Evolutionary conservation across 176 grass and related monocot species (phyloP).

Genomic region (maize (Zea mays)): DNA sequence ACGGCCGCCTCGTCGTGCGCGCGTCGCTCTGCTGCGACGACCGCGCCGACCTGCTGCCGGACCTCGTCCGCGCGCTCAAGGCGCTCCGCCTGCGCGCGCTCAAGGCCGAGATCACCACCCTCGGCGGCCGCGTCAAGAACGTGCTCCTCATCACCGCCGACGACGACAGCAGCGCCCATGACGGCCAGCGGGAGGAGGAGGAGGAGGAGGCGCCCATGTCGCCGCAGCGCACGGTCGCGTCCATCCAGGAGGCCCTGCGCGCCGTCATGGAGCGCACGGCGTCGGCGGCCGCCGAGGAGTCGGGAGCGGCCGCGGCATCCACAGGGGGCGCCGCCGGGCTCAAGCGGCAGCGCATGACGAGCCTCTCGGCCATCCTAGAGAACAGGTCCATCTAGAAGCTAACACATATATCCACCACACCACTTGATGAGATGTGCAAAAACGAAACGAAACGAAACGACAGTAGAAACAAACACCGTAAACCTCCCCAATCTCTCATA

Average conservation of each 20-base stretch:
- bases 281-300: constrained; percentile 46
- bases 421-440: constrained; percentile 40
- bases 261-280: constrained; percentile 81
- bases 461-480: constrained; percentile 35
- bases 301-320: constrained; percentile 28
- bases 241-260: constrained; percentile 86
- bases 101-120: constrained; percentile 95
- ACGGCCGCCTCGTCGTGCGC: constrained; percentile 66
- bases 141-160: constrained; percentile 81
- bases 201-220: constrained; percentile 40
- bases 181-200: neutral
- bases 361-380: constrained; percentile 69
- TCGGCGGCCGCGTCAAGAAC: constrained; percentile 87
- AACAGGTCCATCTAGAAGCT: constrained; percentile 79
- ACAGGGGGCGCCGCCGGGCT: constrained; percentile 29
- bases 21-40: constrained; percentile 96
- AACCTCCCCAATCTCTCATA: constrained; percentile 38
- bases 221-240: constrained; percentile 60
- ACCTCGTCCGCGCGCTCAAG: constrained; percentile 91
- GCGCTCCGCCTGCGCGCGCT: constrained; percentile 77
- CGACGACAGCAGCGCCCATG: constrained; percentile 7
- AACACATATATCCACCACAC: constrained; percentile 4
- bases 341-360: constrained; percentile 91
- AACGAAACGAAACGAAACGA: constrained; percentile 33
- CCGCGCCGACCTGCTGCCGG: constrained; percentile 86